These are phyloP conservation scores for Polychytrium aggregatum DNA, from an alignment of 192 early-diverging fungal species.

Conservation along the genomic window DNA sequence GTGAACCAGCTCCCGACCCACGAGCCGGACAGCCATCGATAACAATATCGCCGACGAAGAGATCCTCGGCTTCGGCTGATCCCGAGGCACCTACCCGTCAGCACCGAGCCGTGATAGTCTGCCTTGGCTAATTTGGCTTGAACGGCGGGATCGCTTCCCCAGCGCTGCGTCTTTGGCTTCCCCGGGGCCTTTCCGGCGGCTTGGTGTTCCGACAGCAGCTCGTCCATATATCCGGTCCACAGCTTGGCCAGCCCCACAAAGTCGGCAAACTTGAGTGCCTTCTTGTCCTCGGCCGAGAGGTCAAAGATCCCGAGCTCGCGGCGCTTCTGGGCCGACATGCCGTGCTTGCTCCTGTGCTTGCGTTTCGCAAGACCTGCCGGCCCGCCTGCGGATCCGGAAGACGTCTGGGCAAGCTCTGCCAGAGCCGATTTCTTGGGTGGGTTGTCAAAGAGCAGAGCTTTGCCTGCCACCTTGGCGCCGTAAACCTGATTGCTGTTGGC, in stretches of 20 bases:
- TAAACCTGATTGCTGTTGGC: too few relatives aligned
- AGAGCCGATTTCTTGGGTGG: constrained; percentile 14
- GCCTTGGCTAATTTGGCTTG: constrained; percentile 58
- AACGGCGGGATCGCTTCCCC: background rate
- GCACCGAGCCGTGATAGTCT: constrained; percentile 72
- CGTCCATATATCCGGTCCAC: constrained; percentile 67
- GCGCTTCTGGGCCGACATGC: constrained; percentile 53
- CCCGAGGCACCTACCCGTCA: constrained; percentile 42
- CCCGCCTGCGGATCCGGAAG: background rate
- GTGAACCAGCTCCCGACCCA: too few relatives aligned
- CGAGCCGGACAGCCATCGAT: too few relatives aligned
- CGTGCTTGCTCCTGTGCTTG: constrained; percentile 29
- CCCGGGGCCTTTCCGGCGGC: background rate
- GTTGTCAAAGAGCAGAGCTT: constrained; percentile 41
- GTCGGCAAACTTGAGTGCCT: constrained; percentile 40
- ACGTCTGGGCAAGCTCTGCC: too few relatives aligned
- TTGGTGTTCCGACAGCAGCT: constrained; percentile 34
- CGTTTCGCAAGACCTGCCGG: constrained; percentile 10
- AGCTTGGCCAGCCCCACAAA: constrained; percentile 64
- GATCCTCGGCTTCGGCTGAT: too few relatives aligned
- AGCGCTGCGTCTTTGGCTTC: background rate
- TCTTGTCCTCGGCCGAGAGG: constrained; percentile 43
- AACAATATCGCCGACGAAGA: too few relatives aligned
- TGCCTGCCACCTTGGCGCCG: constrained; percentile 35
- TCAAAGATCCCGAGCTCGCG: constrained; percentile 49